phyloP scores from a whole-genome alignment of 78 protist species.

The Dictyostelium intermedium region DNA sequence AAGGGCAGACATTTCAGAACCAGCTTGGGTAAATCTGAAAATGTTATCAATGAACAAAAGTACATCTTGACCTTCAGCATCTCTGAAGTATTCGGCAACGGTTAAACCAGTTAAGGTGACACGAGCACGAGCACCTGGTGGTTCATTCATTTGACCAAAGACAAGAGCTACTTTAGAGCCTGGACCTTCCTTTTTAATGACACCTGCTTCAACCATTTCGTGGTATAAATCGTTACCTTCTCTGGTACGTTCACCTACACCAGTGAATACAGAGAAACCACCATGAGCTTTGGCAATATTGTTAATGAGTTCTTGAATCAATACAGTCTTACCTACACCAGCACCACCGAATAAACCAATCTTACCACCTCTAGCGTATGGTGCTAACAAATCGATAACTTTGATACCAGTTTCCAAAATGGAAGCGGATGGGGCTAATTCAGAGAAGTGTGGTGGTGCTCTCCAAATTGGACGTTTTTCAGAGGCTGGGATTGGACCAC shows the following conservation, averaged over 20 bases:
- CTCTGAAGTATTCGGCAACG: slow-evolving; percentile 99
- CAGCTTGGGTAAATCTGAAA: slow-evolving; percentile 99
- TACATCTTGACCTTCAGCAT: slow-evolving; percentile 98
- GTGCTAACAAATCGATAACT: slow-evolving; percentile 98
- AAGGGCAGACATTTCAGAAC: slow-evolving; percentile 99
- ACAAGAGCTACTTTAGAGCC: slow-evolving; percentile 98
- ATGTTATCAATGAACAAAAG: slow-evolving; percentile 99
- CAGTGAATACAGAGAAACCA: slow-evolving; percentile 99
- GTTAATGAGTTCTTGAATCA: slow-evolving; percentile 99
- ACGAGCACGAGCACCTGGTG: slow-evolving; percentile 99
- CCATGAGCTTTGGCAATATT: slow-evolving; percentile 99
- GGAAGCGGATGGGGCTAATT: slow-evolving; percentile 93
- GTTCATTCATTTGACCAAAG: slow-evolving; percentile 99
- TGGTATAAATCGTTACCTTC: slow-evolving; percentile 99
- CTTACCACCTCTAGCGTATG: slow-evolving; percentile 99
- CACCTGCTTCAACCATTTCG: slow-evolving; percentile 98
- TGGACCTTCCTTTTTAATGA: slow-evolving; percentile 92
- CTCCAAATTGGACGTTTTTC: slow-evolving; percentile 92
- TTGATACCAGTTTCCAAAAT: slow-evolving; percentile 98
- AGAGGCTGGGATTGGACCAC: slow-evolving; percentile 92
- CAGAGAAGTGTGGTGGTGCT: slow-evolving; percentile 93
- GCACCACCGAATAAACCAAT: slow-evolving; percentile 99
- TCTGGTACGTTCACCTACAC: slow-evolving; percentile 99
- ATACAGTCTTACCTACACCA: slow-evolving; percentile 97
- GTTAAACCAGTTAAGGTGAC: slow-evolving; percentile 99